Conservation (phyloP, 1,139 yeast genomes). For the Dujonia santamariae region DNA sequence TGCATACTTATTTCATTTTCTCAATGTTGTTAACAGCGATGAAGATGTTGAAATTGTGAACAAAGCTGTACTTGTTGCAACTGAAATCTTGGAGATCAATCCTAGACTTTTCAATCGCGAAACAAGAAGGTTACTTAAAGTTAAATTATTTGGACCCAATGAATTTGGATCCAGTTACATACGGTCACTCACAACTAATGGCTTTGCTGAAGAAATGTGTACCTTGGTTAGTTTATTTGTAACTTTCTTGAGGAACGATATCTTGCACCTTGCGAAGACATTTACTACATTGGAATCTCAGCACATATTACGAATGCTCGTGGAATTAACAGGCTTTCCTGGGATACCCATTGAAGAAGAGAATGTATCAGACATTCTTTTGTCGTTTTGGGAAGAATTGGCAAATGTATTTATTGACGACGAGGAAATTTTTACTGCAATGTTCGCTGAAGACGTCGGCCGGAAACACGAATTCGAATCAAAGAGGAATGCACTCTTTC, state of each 20-base stretch:
- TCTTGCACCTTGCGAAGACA: conserved; percentile 46
- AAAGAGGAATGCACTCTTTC: conserved; percentile 37
- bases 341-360: conserved; percentile 69
- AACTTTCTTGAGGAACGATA: conserved; percentile 50
- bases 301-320: conserved; percentile 45
- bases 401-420: conserved; percentile 63
- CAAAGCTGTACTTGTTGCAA: conserved; percentile 30
- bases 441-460: conserved; percentile 22
- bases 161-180: conserved; percentile 31
- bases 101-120: conserved; percentile 34
- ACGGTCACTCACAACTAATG: conserved; percentile 20
- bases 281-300: conserved; percentile 38
- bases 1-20: too few relatives aligned
- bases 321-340: conserved; percentile 58
- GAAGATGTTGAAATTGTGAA: conserved; percentile 2
- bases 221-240: conserved; percentile 51
- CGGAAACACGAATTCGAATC: conserved; percentile 21
- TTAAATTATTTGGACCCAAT: conserved; percentile 35
- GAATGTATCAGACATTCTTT: conserved; percentile 58
- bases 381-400: conserved; percentile 79
- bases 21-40: conserved; percentile 13
- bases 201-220: conserved; percentile 30
- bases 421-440: conserved; percentile 36
- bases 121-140: conserved; percentile 20
- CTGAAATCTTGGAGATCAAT: conserved; percentile 47